Conservation (phyloP, 2,329 filamentous ascomycete genomes). For the Colletotrichum australisinense region DNA sequence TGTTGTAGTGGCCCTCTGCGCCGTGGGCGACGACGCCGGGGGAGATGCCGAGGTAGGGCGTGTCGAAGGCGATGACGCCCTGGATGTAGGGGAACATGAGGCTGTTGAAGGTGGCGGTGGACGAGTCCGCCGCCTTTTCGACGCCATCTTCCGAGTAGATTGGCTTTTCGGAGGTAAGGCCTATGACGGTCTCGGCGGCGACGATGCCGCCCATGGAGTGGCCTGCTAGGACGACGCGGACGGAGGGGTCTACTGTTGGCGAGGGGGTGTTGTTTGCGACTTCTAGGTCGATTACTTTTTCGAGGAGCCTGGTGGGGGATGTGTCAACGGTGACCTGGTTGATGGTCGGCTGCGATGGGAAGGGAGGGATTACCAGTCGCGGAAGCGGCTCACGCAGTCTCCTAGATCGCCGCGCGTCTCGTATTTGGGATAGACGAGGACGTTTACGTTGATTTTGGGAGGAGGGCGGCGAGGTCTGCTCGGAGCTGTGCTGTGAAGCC, state of each 20-base stretch:
- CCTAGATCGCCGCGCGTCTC: constrained; percentile 83
- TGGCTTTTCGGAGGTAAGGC: constrained; percentile 69
- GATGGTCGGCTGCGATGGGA: background rate
- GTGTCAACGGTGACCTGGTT: background rate
- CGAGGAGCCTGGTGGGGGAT: constrained; percentile 73
- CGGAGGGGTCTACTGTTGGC: constrained; percentile 87
- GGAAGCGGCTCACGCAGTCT: constrained; percentile 78
- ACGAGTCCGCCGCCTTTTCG: constrained; percentile 45
- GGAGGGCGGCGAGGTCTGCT: constrained; percentile 69
- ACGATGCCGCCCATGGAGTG: constrained; percentile 97
- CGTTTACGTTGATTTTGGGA: constrained; percentile 76
- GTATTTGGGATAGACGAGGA: constrained; percentile 81
- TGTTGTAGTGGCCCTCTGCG: constrained; percentile 87
- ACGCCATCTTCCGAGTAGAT: constrained; percentile 60
- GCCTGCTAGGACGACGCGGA: constrained; percentile 83
- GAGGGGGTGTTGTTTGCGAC: constrained; percentile 83
- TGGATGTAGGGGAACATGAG: constrained; percentile 96
- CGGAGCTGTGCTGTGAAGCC: constrained; percentile 80
- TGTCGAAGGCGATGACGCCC: constrained; percentile 93
- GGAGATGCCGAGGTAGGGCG: constrained; percentile 86
- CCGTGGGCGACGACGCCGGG: constrained; percentile 87
- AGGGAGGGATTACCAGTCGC: constrained; percentile 70
- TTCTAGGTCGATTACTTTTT: constrained; percentile 95
- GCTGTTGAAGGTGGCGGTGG: constrained; percentile 56
- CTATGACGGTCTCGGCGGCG: constrained; percentile 86